Conservation (phyloP, 495 filamentous ascomycete species). For the Aspergillus egyptiacus region DNA sequence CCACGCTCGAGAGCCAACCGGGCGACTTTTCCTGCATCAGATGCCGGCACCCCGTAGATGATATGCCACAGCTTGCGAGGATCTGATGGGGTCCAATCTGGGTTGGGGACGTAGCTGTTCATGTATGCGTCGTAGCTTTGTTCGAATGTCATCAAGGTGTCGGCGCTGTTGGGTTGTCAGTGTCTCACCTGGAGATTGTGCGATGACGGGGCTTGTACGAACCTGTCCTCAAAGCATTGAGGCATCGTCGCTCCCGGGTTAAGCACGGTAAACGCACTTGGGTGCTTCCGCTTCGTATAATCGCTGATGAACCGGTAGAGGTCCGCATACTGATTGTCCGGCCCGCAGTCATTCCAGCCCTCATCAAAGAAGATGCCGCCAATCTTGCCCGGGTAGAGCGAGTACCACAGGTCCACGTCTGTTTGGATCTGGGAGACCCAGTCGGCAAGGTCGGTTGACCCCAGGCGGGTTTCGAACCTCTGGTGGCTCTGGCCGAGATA, state of each 20-base stretch:
- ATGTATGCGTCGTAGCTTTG: slow-evolving; percentile 8
- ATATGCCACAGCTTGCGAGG: slow-evolving; percentile 19
- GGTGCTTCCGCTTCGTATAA: slow-evolving; percentile 14
- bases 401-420: slow-evolving; percentile 22
- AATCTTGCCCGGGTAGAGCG: slow-evolving; percentile 12
- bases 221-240: slow-evolving; percentile 15
- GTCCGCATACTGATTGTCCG: slow-evolving; percentile 13
- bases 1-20: slow-evolving; percentile 3
- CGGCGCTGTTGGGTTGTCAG: no score
- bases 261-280: slow-evolving; percentile 10
- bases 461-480: slow-evolving; percentile 17
- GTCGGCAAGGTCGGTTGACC: slow-evolving; percentile 13
- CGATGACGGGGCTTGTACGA: no score
- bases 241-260: slow-evolving; percentile 16
- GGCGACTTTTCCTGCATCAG: neutral
- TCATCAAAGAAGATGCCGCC: slow-evolving; percentile 24
- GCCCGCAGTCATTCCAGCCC: slow-evolving; percentile 18
- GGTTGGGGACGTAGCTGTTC: slow-evolving; percentile 10
- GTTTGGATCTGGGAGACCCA: slow-evolving; percentile 19
- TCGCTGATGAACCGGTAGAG: slow-evolving; percentile 13
- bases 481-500: slow-evolving; percentile 20
- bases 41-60: slow-evolving; percentile 11
- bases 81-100: slow-evolving; percentile 18
- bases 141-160: slow-evolving; percentile 17
- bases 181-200: no score